These are phyloP conservation scores for Pterocarpus macrocarpus DNA, from an alignment of 306 rosid species.

Conservation along the genomic window DNA sequence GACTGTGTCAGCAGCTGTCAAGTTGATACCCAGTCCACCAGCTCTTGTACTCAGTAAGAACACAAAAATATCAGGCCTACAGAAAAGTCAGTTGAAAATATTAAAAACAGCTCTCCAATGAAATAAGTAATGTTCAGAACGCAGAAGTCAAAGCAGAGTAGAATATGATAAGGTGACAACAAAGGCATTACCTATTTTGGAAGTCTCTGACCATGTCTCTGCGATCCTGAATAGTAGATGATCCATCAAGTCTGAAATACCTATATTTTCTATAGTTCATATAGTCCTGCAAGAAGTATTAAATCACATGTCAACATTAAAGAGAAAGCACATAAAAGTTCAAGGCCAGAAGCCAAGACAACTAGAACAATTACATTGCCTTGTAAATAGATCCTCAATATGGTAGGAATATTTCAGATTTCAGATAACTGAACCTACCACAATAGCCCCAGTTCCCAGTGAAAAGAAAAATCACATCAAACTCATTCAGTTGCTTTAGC, in stretches of 20 bases:
- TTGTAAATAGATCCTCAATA: conserved; percentile 29
- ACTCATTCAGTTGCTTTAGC: conserved; percentile 15
- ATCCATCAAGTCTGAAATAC: conserved; percentile 97
- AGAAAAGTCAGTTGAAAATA: conserved; percentile 43
- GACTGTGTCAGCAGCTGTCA: conserved; percentile 99
- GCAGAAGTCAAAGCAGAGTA: conserved; percentile 23
- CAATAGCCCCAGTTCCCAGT: background rate
- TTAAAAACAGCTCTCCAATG: conserved; percentile 17
- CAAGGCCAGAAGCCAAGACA: conserved; percentile 19
- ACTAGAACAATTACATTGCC: conserved; percentile 5
- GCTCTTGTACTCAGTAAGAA: conserved; percentile 98
- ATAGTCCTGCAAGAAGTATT: conserved; percentile 77
- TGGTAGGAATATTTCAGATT: conserved; percentile 33
- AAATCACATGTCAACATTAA: conserved; percentile 37
- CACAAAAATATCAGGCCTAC: conserved; percentile 93
- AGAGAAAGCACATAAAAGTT: background rate
- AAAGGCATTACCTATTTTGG: conserved; percentile 78
- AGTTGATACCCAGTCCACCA: conserved; percentile 99
- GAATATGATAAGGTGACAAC: conserved; percentile 28
- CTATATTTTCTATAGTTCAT: conserved; percentile 95
- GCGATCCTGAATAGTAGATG: conserved; percentile 94
- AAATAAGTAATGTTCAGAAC: conserved; percentile 31
- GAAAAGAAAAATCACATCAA: background rate
- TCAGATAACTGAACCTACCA: conserved; percentile 30
- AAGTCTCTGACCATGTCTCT: conserved; percentile 98